phyloP scores from a whole-genome alignment of 2,329 filamentous ascomycete species.

The Hirsutella minnesotensis region DNA sequence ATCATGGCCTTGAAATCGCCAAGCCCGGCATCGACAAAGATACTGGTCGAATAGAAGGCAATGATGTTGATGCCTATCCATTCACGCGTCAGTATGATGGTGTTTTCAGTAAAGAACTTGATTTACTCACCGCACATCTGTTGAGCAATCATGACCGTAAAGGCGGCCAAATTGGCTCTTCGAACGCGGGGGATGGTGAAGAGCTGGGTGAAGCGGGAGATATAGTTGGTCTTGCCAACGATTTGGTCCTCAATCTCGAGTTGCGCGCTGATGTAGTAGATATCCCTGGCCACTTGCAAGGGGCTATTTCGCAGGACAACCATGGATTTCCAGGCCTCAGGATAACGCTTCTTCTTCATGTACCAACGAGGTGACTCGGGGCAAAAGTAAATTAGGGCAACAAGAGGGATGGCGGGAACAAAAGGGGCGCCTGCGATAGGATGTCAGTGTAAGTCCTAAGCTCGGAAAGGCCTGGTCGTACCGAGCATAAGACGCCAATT shows the following conservation, averaged over 20 bases:
- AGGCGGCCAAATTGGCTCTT: slow-evolving; percentile 63
- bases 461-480: not conserved
- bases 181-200: slow-evolving; percentile 58
- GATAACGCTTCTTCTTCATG: slow-evolving; percentile 52
- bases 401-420: slow-evolving; percentile 40
- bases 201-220: slow-evolving; percentile 43
- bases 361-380: slow-evolving; percentile 54
- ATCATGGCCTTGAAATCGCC: slow-evolving; percentile 38
- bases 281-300: slow-evolving; percentile 46
- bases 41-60: slow-evolving; percentile 59
- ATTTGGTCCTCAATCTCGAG: slow-evolving; percentile 28
- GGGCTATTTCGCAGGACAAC: slow-evolving; percentile 36
- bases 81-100: not conserved
- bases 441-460: not conserved
- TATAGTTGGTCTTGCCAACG: slow-evolving; percentile 24
- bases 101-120: not conserved
- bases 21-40: slow-evolving; percentile 47
- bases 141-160: slow-evolving; percentile 69
- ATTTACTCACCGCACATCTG: slow-evolving; percentile 43
- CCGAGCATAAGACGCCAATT: slow-evolving; percentile 37
- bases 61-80: slow-evolving; percentile 49
- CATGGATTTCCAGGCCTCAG: slow-evolving; percentile 46
- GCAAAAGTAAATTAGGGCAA: slow-evolving; percentile 45
- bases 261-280: slow-evolving; percentile 41
- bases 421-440: slow-evolving; percentile 37